phyloP scores from a whole-genome alignment of 495 filamentous ascomycete genomes.

The Talaromyces nanjingensis region DNA sequence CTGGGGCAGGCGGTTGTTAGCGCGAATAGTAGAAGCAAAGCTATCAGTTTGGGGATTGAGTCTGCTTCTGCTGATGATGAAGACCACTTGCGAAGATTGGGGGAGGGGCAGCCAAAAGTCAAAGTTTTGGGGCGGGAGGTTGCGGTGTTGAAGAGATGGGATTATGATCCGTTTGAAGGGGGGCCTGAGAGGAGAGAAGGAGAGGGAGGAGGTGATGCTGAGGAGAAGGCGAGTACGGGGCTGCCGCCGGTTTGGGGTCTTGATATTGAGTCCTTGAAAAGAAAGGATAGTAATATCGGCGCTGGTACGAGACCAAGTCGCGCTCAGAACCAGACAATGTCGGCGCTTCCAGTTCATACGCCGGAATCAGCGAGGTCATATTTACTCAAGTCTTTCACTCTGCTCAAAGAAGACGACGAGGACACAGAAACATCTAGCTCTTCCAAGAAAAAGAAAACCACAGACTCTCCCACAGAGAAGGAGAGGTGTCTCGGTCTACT shows the following conservation, averaged over 20 bases:
- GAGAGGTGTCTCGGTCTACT: constrained; percentile 60
- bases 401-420: not conserved
- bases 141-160: constrained; percentile 66
- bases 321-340: constrained; percentile 18
- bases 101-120: constrained; percentile 64
- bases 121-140: constrained; percentile 66
- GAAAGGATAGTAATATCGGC: constrained; percentile 6
- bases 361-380: constrained; percentile 50
- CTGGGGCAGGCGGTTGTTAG: constrained; percentile 74
- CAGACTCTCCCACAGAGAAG: constrained; percentile 39
- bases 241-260: constrained; percentile 67
- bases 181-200: constrained; percentile 17
- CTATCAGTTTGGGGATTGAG: constrained; percentile 64
- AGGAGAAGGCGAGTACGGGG: constrained; percentile 23
- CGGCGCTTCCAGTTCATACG: constrained; percentile 56
- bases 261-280: constrained; percentile 61
- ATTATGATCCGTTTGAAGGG: constrained; percentile 58
- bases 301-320: constrained; percentile 10
- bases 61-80: constrained; percentile 65
- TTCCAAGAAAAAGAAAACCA: constrained; percentile 12
- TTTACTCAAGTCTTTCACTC: constrained; percentile 20
- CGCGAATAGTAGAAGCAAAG: constrained; percentile 67
- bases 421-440: not conserved
- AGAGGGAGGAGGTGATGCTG: constrained; percentile 6
- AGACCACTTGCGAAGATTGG: constrained; percentile 49